Conservation (phyloP, 495 filamentous ascomycete species). For the Aspergillus indologenus region DNA sequence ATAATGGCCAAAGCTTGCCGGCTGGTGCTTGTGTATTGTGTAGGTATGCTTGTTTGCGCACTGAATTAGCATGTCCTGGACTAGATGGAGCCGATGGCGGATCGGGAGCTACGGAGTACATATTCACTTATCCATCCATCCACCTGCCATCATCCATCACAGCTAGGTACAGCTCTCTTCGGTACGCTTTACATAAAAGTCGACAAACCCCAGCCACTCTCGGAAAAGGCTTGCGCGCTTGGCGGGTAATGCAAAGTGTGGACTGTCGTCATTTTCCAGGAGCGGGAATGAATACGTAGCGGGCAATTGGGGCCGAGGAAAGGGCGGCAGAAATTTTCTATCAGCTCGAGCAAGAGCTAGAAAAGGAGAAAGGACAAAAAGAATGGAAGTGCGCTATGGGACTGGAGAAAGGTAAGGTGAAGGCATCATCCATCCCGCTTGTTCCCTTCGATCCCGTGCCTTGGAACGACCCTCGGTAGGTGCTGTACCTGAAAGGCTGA, state of each 20-base stretch:
- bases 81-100: neutral
- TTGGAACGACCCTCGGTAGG: conserved; percentile 5
- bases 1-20: neutral
- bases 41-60: neutral
- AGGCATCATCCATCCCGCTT: neutral
- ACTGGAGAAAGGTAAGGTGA: neutral
- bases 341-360: neutral
- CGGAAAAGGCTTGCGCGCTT: conserved; percentile 2
- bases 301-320: neutral
- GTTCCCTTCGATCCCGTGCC: conserved; percentile 6
- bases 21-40: neutral
- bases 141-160: no score
- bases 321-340: neutral
- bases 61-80: neutral
- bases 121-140: neutral
- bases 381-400: neutral
- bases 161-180: no score
- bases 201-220: neutral
- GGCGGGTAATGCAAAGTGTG: neutral
- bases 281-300: neutral
- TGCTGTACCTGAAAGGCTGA: neutral
- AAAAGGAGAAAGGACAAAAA: neutral
- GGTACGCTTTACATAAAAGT: neutral
- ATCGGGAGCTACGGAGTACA: neutral
- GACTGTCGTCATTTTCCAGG: conserved; percentile 3